phyloP scores from a whole-genome alignment of 2,329 filamentous ascomycete species.

The Diplodia corticola region DNA sequence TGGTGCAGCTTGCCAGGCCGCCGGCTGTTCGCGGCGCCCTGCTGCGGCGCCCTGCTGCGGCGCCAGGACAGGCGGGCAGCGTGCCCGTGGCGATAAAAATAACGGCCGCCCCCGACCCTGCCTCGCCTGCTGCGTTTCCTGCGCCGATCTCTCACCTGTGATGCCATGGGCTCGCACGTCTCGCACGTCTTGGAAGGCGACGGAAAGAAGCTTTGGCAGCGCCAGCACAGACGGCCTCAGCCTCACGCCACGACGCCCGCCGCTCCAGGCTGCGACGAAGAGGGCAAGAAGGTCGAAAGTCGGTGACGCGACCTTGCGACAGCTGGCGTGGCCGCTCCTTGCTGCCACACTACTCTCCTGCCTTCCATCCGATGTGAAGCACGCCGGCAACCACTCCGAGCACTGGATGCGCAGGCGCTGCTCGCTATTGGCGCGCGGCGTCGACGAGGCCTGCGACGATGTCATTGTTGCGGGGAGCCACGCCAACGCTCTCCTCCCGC shows the following conservation, averaged over 20 bases:
- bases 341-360: not conserved
- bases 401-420: not conserved
- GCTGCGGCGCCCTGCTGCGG: not conserved
- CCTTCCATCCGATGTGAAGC: constrained; percentile 14
- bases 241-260: constrained; percentile 20
- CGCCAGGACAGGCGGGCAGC: too few relatives aligned
- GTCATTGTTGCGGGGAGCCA: constrained; percentile 8
- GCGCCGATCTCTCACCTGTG: too few relatives aligned
- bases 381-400: constrained; percentile 8
- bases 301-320: constrained; percentile 11
- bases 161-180: too few relatives aligned
- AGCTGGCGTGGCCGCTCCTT: constrained; percentile 17
- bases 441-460: not conserved
- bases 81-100: constrained; percentile 1
- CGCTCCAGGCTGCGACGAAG: constrained; percentile 6
- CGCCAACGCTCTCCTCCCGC: constrained; percentile 2
- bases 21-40: not conserved
- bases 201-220: constrained; percentile 7
- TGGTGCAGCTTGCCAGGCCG: not conserved
- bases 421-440: not conserved
- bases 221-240: constrained; percentile 15
- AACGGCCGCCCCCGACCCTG: not conserved
- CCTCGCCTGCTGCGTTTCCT: not conserved
- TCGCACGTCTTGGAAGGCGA: not conserved
- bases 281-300: not conserved